Evolutionary conservation across 148 eudicot genomes (phyloP).

Genomic region (Nyssa sinensis): DNA sequence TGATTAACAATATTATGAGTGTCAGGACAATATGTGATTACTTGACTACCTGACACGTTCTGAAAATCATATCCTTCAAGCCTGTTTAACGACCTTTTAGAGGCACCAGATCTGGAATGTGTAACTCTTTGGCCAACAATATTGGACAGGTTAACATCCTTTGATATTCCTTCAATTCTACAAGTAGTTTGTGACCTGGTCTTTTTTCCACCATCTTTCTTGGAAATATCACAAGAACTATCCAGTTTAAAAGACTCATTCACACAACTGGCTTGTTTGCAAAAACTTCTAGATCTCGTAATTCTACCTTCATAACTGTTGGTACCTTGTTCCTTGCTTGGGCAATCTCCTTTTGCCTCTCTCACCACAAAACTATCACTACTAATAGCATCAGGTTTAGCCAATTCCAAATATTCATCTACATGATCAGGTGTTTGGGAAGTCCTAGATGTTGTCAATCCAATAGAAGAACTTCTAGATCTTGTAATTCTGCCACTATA

Average conservation of each 20-base stretch:
- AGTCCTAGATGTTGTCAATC: neutral
- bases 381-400: slow-evolving; percentile 16
- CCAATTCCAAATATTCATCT: slow-evolving; percentile 16
- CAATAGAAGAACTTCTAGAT: slow-evolving; percentile 24
- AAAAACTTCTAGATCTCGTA: slow-evolving; percentile 30
- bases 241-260: slow-evolving; percentile 11
- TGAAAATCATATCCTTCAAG: slow-evolving; percentile 8
- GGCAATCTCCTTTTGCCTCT: slow-evolving; percentile 20
- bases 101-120: slow-evolving; percentile 17
- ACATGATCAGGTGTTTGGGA: slow-evolving; percentile 13
- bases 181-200: slow-evolving; percentile 20
- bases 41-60: slow-evolving; percentile 9
- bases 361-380: slow-evolving; percentile 13
- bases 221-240: slow-evolving; percentile 15
- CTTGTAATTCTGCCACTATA: slow-evolving; percentile 23
- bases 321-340: slow-evolving; percentile 20
- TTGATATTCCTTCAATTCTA: slow-evolving; percentile 8
- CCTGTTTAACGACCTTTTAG: slow-evolving; percentile 6
- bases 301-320: slow-evolving; percentile 17
- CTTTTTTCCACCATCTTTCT: slow-evolving; percentile 19
- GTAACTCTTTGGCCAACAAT: slow-evolving; percentile 17
- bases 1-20: slow-evolving; percentile 8
- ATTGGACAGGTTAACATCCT: slow-evolving; percentile 12
- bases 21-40: slow-evolving; percentile 1
- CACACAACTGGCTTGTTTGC: slow-evolving; percentile 7